phyloP scores from a whole-genome alignment of 805 yeast genomes.

The Candida nanaspora region DNA sequence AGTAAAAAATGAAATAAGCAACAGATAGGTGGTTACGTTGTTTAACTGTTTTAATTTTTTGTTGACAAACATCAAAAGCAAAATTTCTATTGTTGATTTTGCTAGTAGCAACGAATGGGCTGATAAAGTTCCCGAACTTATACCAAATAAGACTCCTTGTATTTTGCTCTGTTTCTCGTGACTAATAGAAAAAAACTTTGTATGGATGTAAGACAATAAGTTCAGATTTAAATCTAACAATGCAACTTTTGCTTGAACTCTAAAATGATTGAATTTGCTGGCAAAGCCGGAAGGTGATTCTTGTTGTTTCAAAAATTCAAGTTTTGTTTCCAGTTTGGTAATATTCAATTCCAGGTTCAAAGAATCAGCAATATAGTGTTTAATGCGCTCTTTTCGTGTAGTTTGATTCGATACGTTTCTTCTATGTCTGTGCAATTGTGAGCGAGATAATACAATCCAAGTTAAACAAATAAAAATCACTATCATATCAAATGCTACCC shows the following conservation, averaged over 20 bases:
- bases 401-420: background rate
- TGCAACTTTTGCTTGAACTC: background rate
- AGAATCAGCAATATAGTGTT: background rate
- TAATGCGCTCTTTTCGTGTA: too few species aligned
- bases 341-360: background rate
- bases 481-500: conserved; percentile 40
- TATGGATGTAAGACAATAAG: background rate
- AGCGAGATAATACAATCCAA: conserved; percentile 19
- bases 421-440: background rate
- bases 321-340: background rate
- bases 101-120: conserved; percentile 84
- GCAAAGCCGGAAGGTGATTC: background rate
- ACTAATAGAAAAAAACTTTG: conserved; percentile 6
- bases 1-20: conserved; percentile 46
- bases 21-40: conserved; percentile 37
- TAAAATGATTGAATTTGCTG: background rate
- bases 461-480: conserved; percentile 21
- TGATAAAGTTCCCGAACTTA: conserved; percentile 67
- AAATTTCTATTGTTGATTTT: conserved; percentile 71
- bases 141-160: conserved; percentile 60
- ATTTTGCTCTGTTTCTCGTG: conserved; percentile 20
- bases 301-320: background rate
- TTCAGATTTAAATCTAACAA: background rate
- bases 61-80: conserved; percentile 36
- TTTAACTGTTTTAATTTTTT: conserved; percentile 25